A percentile compares a stretch with the other conserved stretches of the same genome.
These are phyloP conservation scores for Eucalyptus curtisii DNA, from an alignment of 345 rosid genomes.

Conservation along the genomic window DNA sequence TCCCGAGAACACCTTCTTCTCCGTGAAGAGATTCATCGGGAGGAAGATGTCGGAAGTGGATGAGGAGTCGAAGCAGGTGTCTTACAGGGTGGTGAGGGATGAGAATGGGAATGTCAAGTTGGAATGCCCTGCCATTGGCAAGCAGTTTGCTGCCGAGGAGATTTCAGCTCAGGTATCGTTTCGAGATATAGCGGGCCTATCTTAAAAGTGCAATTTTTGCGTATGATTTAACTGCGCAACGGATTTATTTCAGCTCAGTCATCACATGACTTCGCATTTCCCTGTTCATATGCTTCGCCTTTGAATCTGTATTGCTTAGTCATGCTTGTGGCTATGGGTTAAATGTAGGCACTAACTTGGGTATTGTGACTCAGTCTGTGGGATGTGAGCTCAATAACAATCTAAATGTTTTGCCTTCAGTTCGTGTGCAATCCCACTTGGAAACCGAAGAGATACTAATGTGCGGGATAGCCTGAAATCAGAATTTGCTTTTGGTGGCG, in stretches of 20 bases:
- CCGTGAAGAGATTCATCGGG: conserved; percentile 97
- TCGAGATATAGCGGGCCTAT: neutral
- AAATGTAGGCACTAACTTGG: neutral
- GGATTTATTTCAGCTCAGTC: neutral
- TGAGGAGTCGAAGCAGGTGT: conserved; percentile 93
- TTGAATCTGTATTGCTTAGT: neutral
- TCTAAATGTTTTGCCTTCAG: neutral
- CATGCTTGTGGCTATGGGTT: neutral
- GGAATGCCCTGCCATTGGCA: conserved; percentile 87
- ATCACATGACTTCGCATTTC: neutral
- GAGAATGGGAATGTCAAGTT: conserved; percentile 92
- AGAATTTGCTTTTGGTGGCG: neutral
- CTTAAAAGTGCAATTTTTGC: neutral
- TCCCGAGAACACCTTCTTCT: conserved; percentile 96
- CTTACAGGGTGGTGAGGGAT: conserved; percentile 75
- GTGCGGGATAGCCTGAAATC: neutral
- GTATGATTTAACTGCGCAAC: neutral
- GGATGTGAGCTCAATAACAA: neutral
- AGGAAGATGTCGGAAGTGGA: conserved; percentile 95
- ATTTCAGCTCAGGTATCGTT: conserved; percentile 88
- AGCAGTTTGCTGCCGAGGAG: conserved; percentile 95
- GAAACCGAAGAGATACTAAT: neutral
- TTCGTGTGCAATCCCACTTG: neutral
- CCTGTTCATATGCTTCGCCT: neutral
- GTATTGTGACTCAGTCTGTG: neutral